Evolutionary conservation across 331 rosid genomes (phyloP).

Genomic region (Telfairia occidentalis): DNA sequence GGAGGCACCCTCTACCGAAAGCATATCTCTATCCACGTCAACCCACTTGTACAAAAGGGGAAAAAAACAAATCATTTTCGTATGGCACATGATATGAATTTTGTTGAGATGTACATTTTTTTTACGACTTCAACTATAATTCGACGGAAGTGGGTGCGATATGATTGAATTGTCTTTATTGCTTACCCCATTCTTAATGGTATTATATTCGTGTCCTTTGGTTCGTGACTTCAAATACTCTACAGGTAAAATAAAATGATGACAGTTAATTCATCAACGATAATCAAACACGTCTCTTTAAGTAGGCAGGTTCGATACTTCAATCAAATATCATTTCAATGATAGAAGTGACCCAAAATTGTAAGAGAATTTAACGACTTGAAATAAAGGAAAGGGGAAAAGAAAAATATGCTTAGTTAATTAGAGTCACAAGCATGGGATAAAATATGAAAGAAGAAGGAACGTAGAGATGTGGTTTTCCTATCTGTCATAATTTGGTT

Average conservation of each 20-base stretch:
- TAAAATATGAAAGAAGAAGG: slow-evolving; percentile 1
- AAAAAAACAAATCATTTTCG: not conserved
- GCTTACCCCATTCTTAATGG: not conserved
- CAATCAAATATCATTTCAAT: not conserved
- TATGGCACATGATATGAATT: not conserved
- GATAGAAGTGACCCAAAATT: not conserved
- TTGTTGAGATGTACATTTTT: not conserved
- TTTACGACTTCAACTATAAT: not conserved
- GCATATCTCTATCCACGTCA: not conserved
- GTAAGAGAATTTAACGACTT: not conserved
- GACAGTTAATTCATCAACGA: not conserved
- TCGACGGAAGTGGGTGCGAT: not conserved
- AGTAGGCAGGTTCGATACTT: not conserved
- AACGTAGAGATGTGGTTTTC: not conserved
- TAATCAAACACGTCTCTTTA: not conserved
- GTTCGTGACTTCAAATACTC: not conserved
- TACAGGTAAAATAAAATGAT: not conserved
- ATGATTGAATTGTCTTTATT: slow-evolving; percentile 7
- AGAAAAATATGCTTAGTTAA: not conserved
- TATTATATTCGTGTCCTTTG: not conserved
- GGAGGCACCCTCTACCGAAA: not conserved
- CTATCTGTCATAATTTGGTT: not conserved
- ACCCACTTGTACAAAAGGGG: slow-evolving; percentile 3
- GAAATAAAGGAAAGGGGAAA: not conserved
- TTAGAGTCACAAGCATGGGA: not conserved